Evolutionary conservation across 2,329 filamentous ascomycete genomes (phyloP).

Genomic region (Tolypocladium pustulatum): DNA sequence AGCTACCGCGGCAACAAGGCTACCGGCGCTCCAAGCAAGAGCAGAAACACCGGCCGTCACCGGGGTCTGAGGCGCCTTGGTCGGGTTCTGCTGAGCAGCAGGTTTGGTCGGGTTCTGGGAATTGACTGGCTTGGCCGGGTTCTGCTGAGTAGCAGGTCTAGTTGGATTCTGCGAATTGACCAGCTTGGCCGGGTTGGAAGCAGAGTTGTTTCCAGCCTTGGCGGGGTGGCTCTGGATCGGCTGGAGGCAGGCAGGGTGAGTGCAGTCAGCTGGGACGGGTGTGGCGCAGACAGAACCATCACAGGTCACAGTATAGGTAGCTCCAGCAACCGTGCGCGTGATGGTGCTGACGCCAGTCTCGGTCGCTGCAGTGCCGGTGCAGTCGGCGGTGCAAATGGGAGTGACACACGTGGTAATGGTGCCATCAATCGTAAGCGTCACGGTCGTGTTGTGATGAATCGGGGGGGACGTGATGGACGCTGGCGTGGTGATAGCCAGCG

Average conservation of each 20-base stretch:
- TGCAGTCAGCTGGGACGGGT: neutral
- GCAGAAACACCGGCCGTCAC: neutral
- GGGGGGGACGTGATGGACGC: too few species aligned
- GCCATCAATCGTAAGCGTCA: neutral
- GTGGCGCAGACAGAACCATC: neutral
- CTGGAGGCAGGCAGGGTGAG: neutral
- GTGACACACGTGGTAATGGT: neutral
- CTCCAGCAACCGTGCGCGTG: neutral
- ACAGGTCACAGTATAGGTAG: neutral
- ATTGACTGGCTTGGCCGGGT: too few species aligned
- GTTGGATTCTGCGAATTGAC: too few species aligned
- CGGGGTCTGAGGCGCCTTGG: neutral
- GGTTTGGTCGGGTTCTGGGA: too few species aligned
- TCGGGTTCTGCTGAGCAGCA: neutral
- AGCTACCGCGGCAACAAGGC: neutral
- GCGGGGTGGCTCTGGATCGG: neutral
- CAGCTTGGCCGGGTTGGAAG: too few species aligned
- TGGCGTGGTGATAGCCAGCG: too few species aligned
- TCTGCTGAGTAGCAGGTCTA: too few species aligned
- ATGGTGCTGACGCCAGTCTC: neutral
- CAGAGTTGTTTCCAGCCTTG: neutral
- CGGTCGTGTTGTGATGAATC: neutral
- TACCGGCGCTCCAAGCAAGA: neutral
- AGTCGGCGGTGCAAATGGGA: neutral
- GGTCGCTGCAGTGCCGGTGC: too few species aligned